phyloP scores from a whole-genome alignment of 176 grass and related monocot genomes.

The Alloteropsis semialata region DNA sequence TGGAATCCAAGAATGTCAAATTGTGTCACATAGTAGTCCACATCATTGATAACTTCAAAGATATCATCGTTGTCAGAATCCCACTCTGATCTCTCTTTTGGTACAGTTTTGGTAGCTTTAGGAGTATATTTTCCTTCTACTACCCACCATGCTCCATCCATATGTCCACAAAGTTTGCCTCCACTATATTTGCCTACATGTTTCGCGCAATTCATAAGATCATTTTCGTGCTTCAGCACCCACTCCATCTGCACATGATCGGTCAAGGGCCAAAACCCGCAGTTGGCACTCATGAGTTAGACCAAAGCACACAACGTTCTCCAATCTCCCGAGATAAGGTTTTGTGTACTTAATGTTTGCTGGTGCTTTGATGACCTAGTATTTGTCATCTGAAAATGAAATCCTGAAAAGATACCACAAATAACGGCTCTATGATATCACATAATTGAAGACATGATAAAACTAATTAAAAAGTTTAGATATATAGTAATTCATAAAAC shows the following conservation, averaged over 20 bases:
- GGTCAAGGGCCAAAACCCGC: not conserved
- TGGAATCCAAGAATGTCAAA: not conserved
- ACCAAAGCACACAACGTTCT: not conserved
- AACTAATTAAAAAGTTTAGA: not conserved
- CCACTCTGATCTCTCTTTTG: not conserved
- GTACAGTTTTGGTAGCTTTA: not conserved
- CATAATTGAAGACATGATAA: too few relatives aligned
- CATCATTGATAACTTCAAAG: not conserved
- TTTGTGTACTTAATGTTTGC: not conserved
- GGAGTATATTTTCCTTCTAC: not conserved
- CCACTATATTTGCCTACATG: not conserved
- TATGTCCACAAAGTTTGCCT: too few relatives aligned
- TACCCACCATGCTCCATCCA: not conserved
- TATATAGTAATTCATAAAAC: not conserved
- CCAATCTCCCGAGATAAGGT: not conserved
- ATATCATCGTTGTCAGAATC: conserved; percentile 13
- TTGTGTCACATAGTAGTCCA: fast-evolving
- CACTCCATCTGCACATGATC: not conserved
- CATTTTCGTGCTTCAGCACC: not conserved
- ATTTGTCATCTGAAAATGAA: not conserved
- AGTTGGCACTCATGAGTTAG: not conserved
- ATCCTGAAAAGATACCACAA: not conserved
- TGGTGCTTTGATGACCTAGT: not conserved
- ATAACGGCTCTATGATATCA: not conserved
- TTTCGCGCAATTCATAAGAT: not conserved